Base-by-base conservation (phyloP, 805 yeast species). In the Lipomyces yamadae region DNA sequence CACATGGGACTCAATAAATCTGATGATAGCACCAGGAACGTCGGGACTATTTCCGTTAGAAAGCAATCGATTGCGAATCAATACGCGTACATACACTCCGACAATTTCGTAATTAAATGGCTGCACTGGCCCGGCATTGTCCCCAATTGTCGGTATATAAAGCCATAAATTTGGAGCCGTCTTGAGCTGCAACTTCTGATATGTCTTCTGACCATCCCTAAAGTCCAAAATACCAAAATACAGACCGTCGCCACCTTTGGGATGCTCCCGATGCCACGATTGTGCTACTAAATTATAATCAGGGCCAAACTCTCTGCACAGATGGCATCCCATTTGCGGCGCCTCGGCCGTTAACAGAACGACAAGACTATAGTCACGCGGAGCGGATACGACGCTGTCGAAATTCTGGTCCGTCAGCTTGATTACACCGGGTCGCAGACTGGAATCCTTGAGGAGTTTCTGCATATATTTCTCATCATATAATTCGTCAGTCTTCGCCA, bases 171-270 rank as follows among this genome's bases (percentile, higher is more conserved):
- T 87, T 37, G 99, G 99, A 34, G 94, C 97, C 64, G 87, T 86
- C 71, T 85, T 84, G 72, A 94, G 78, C 42, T 83, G 76, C 76
- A 80, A 81, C 56, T 80, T 76, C 72, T 81, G 82, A 78, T 86
- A 90, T 11, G 84, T 77, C 56, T 79, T 78, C 72, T 82, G 83
- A 15, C 87, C 82, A 58, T 85, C 85, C 57, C 81, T 78, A 74
- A 90, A 87, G 74, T 94, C 97, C 15, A 96, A 87, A 55, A 82
- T 79, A 18, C 91, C 90, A 77, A 94, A 91, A 80, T 84, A 87
- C 50, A 93, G 78, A 37, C 81, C 83, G 57, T 82, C 84, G 54
- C 84, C 66, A 37, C 80, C 78, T 4, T 68, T 71, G 29, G 91
- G 89, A 73, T 85, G 87, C 55, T 84, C 87, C 50, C 81, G 75